Base-by-base conservation (phyloP, 768 basidiomycete genomes). In the Agrocybe praecox region DNA sequence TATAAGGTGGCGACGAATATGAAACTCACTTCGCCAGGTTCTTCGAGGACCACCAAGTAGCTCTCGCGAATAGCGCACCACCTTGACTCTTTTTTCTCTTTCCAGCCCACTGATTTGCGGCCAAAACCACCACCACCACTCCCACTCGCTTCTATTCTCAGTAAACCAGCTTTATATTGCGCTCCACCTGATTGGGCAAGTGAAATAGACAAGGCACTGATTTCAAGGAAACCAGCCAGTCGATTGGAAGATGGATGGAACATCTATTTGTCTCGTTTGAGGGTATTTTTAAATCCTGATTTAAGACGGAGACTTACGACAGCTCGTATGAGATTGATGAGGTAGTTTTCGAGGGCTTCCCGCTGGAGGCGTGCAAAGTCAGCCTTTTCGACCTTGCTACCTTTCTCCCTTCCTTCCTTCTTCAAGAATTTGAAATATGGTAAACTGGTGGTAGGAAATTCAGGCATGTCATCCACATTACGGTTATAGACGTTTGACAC, bases 11-110 rank as follows among this genome's bases (percentile, higher is more conserved):
- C 29, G 55, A 51, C 43, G 43, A 45, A 15, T 23, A 26, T 19
- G 49, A 49, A 46, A 67, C 79, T 50, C 64, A 93, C 92, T 75
- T 92, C 88, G 57, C 92, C 94, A 12, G 91, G 89, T 64, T 97
- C 94, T 58, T 90, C 85, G 21, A 94, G 80, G 1, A 88, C 86
- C 18, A 97, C 90, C 11, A 99, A 75, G 72, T 94, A 98, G 62
- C 90, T 92, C 62, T 98, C 96, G 8, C 96, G 81, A 12, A 98
- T 85, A 46, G 92, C 85, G 72, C 94, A 96, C 97, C 97, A 98
- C 54, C 88, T 83, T 34, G 82, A 82, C 54, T 87, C 81, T 62
- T 85, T 87, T 65, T 80, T 84, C 59, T 80, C 82, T 49, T 63
- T 75, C 77, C 88, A 83, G 15, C 79, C 74, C 1, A 79, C 74